Evolutionary conservation across 345 rosid species (phyloP).

Genomic region (Pseudoturritis turrita): DNA sequence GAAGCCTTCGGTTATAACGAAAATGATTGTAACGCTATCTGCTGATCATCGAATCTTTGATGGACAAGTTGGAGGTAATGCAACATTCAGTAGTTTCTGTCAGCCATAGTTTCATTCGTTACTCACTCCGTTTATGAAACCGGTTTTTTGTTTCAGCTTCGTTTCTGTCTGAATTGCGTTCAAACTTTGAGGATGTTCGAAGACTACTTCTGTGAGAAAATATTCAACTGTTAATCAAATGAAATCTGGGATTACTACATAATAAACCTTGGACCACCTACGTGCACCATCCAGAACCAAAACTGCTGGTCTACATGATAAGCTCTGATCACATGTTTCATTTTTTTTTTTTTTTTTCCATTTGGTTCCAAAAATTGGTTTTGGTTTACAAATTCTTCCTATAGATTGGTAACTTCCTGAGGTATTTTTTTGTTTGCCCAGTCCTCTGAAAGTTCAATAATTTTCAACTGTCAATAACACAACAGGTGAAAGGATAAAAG

Average conservation of each 20-base stretch:
- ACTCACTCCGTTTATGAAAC: slow-evolving; percentile 5
- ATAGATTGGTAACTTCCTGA: slow-evolving; percentile 10
- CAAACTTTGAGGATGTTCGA: slow-evolving; percentile 71
- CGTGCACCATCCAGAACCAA: slow-evolving; percentile 23
- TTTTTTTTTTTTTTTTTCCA: slow-evolving; percentile 1
- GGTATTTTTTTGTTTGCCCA: slow-evolving; percentile 12
- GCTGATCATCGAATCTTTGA: slow-evolving; percentile 96
- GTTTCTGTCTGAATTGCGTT: slow-evolving; percentile 57
- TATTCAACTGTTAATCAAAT: slow-evolving; percentile 8
- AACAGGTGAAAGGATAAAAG: not conserved
- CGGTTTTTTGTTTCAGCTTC: slow-evolving; percentile 52
- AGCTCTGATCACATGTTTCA: slow-evolving; percentile 23
- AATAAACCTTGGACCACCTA: slow-evolving; percentile 20
- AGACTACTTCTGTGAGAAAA: slow-evolving; percentile 68
- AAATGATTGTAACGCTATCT: slow-evolving; percentile 80
- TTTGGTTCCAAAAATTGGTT: slow-evolving; percentile 4
- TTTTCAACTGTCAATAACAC: slow-evolving; percentile 11
- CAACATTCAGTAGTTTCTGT: not conserved
- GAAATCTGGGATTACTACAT: slow-evolving; percentile 8
- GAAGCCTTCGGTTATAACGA: slow-evolving; percentile 64
- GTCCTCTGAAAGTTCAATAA: slow-evolving; percentile 1
- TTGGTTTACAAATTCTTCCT: slow-evolving; percentile 9
- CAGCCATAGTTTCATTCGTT: not conserved
- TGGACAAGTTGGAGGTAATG: slow-evolving; percentile 86
- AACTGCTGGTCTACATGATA: not conserved